Conservation (phyloP, 2,329 filamentous ascomycete species). For the Leptographium galeiforme region DNA sequence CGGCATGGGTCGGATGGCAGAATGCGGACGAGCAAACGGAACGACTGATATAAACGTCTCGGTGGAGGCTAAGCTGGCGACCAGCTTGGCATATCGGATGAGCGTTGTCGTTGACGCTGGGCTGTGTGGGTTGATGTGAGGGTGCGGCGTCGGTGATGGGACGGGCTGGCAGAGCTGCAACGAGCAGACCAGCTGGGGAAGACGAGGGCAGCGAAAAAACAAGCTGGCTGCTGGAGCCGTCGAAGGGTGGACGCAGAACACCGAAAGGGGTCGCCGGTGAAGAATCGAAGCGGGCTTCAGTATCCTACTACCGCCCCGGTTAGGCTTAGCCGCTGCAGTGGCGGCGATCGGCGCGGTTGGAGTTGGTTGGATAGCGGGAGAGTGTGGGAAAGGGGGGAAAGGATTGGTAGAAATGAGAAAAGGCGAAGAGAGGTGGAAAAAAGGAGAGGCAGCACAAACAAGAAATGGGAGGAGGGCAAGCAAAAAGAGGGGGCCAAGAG, state of each 20-base stretch:
- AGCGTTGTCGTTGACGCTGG: background rate
- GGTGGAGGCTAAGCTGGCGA: background rate
- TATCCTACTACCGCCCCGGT: background rate
- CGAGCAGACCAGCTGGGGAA: background rate
- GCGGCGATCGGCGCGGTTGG: background rate
- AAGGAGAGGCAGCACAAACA: background rate
- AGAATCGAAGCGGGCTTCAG: background rate
- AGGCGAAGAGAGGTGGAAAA: background rate
- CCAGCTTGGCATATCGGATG: background rate
- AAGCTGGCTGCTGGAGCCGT: no score
- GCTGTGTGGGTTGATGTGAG: background rate
- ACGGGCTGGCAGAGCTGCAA: background rate
- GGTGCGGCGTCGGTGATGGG: background rate
- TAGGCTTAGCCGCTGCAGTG: background rate
- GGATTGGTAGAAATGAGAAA: background rate
- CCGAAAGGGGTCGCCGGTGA: background rate
- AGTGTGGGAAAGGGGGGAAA: background rate
- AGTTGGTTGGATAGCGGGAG: background rate
- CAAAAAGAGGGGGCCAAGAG: background rate
- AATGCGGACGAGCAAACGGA: background rate
- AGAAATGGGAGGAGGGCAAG: background rate
- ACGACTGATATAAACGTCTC: background rate
- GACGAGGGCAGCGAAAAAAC: background rate
- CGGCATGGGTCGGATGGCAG: background rate
- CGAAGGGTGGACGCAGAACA: background rate